Evolutionary conservation across 768 basidiomycete species (phyloP), one percentile per base, ranked within the genome.

Genomic region (Boletellus ananas): DNA sequence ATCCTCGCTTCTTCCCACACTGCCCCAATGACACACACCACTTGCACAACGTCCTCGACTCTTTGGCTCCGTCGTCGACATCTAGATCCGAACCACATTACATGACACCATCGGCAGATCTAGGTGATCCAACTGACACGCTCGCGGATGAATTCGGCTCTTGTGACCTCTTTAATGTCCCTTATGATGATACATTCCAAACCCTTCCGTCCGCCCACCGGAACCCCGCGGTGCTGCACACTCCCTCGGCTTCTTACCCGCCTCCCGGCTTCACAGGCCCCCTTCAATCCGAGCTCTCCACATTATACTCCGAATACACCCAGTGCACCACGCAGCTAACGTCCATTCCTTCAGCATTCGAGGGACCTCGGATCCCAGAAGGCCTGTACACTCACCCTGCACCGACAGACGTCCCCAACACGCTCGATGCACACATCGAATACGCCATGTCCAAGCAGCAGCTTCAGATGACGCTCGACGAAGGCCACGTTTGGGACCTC

Each of bases 361-460:
- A 46, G 50, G 40, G 50, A 49, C 37, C 56, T 57, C n/a, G 52
- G 40, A 41, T 62, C 21, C 45, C 51, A 34, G 45, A 44, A 5
- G 43, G 6, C 25, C 37, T 45, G 29, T 48, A 46, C 43, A 50
- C 43, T 21, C 56, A 21, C 1, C 12, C 42, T 31, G 36, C 44
- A 14, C 44, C 55, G 29, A 25, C 43, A 34, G 51, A 43, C 29
- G 39, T 33, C 18, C 45, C 50, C 34, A 69, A 70, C 34, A 52
- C 63, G 37, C 67, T 62, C 4, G 75, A 75, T 11, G 68, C 66
- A 1, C 68, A 62, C 16, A 62, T 67, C 31, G 78, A 77, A 40
- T 71, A 76, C 49, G 71, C 71, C 17, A 76, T 84, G 75, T 82
- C 84, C 37, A 86, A 81, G 60, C 70, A 72, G 2, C 87, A 90